Percentiles rank a stretch among this genome's conserved stretches.
These are phyloP conservation scores for Gremmenia infestans DNA, from an alignment of 2,329 filamentous ascomycete species.

Conservation along the genomic window DNA sequence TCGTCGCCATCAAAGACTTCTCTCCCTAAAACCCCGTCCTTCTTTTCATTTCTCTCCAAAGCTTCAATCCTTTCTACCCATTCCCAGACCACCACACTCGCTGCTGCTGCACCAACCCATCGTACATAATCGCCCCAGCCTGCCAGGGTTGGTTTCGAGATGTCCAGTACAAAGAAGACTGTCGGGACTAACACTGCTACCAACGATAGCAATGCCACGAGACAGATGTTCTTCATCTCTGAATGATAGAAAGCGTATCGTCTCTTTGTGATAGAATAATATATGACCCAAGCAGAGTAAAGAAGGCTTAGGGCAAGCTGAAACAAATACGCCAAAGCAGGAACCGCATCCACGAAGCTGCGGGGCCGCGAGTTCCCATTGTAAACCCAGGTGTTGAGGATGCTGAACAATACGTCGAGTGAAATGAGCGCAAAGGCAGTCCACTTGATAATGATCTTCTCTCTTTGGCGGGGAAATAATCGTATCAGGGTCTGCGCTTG, in stretches of 20 bases:
- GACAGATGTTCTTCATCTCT: conserved; percentile 65
- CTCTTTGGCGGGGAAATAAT: conserved; percentile 90
- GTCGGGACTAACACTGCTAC: conserved; percentile 64
- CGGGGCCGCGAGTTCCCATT: conserved; percentile 58
- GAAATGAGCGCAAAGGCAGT: conserved; percentile 91
- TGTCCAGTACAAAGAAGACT: conserved; percentile 70
- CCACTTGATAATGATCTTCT: conserved; percentile 99
- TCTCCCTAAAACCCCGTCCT: conserved; percentile 65
- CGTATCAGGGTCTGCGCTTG: conserved; percentile 96
- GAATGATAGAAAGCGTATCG: conserved; percentile 67
- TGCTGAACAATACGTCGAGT: conserved; percentile 85
- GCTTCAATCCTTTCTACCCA: conserved; percentile 75
- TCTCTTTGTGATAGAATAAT: conserved; percentile 67
- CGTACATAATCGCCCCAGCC: conserved; percentile 74
- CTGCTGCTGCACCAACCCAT: conserved; percentile 70
- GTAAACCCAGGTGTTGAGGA: conserved; percentile 78
- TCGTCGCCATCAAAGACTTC: conserved; percentile 72
- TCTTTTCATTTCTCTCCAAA: conserved; percentile 66
- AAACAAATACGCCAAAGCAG: conserved; percentile 70
- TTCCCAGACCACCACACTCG: conserved; percentile 77
- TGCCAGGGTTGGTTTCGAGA: conserved; percentile 63
- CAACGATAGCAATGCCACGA: conserved; percentile 62
- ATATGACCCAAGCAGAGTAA: conserved; percentile 70
- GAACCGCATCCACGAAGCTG: conserved; percentile 83
- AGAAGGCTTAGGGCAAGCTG: conserved; percentile 64